Evolutionary conservation across 2,329 filamentous ascomycete genomes (phyloP).

Genomic region (Metarhizium guizhouense): DNA sequence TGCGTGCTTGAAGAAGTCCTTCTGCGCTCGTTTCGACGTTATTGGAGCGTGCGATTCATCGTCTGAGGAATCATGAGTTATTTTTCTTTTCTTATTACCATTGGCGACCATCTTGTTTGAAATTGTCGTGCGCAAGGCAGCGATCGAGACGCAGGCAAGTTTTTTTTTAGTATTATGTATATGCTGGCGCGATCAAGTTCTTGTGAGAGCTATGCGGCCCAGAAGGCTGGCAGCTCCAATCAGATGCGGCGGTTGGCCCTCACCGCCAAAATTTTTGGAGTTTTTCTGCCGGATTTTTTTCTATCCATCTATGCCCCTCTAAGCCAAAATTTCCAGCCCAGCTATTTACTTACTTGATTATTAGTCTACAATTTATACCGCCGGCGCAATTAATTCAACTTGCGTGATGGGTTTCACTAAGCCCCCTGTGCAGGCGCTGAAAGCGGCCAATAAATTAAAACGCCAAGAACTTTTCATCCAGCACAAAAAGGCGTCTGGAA

Average conservation of each 20-base stretch:
- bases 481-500: slow-evolving; percentile 68
- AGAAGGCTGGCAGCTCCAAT: slow-evolving; percentile 14
- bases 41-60: slow-evolving; percentile 29
- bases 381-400: slow-evolving; percentile 10
- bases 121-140: neutral
- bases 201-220: neutral
- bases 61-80: slow-evolving; percentile 42
- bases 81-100: slow-evolving; percentile 48
- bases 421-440: slow-evolving; percentile 28
- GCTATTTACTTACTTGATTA: neutral
- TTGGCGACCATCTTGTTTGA: slow-evolving; percentile 34
- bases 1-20: slow-evolving; percentile 63
- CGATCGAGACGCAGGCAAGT: neutral
- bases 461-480: slow-evolving; percentile 71
- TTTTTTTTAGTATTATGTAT: neutral
- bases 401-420: slow-evolving; percentile 25
- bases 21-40: slow-evolving; percentile 36
- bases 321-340: slow-evolving; percentile 10
- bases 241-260: slow-evolving; percentile 8
- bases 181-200: neutral
- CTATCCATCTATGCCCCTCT: slow-evolving; percentile 10
- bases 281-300: slow-evolving; percentile 21
- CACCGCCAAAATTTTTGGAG: slow-evolving; percentile 31
- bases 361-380: slow-evolving; percentile 7
- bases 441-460: slow-evolving; percentile 66